Evolutionary conservation across 805 yeast species (phyloP).

Genomic region (Candida ortonii): DNA sequence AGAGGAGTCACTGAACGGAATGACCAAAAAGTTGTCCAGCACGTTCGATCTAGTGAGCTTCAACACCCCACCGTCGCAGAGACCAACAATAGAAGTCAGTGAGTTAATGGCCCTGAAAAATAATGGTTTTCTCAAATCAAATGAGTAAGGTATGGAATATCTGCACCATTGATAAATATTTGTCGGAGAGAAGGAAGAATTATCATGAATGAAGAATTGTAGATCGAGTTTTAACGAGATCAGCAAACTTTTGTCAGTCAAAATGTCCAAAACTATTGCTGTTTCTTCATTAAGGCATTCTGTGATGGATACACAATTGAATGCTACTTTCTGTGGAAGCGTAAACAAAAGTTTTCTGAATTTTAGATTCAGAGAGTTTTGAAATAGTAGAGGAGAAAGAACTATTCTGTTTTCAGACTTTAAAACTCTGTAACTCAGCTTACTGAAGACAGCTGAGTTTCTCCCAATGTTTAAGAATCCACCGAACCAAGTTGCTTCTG

Average conservation of each 20-base stretch:
- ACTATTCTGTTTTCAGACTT: constrained; percentile 10
- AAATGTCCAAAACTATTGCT: constrained; percentile 48
- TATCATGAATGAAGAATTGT: constrained; percentile 38
- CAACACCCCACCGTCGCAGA: constrained; percentile 76
- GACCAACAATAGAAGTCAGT: constrained; percentile 49
- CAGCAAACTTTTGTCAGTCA: constrained; percentile 50
- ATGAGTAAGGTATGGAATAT: constrained; percentile 65
- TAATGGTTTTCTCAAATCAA: constrained; percentile 56
- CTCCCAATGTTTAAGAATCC: constrained; percentile 9
- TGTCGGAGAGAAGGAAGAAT: constrained; percentile 10
- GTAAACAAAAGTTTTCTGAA: constrained; percentile 38
- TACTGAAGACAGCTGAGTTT: constrained; percentile 15
- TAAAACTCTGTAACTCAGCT: constrained; percentile 15
- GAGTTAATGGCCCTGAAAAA: constrained; percentile 45
- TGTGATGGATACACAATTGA: constrained; percentile 37
- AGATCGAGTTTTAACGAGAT: constrained; percentile 47
- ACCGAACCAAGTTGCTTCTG: constrained; percentile 10
- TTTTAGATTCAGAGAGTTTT: constrained; percentile 34
- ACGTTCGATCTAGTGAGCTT: constrained; percentile 40
- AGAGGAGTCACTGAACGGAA: constrained; percentile 52
- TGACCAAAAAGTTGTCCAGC: constrained; percentile 20
- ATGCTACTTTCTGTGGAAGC: constrained; percentile 37
- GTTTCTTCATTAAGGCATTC: constrained; percentile 28
- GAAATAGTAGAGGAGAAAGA: constrained; percentile 40
- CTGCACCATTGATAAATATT: constrained; percentile 58